Conservation (phyloP, 129 eudicot genomes). For the Lactuca sativa region DNA sequence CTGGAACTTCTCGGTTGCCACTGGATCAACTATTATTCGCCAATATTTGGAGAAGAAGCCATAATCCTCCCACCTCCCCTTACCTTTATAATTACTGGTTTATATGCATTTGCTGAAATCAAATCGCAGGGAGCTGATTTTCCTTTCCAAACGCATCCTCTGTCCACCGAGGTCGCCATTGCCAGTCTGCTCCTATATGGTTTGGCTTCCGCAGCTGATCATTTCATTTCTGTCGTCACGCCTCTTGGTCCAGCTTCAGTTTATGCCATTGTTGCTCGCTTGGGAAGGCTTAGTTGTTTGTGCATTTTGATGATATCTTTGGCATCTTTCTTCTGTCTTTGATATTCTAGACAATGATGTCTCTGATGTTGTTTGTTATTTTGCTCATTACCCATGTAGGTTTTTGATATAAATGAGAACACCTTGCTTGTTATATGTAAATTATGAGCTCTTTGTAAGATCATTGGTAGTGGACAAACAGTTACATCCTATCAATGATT, state of each 20-base stretch:
- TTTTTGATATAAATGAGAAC: too few species aligned
- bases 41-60: too few species aligned
- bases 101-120: neutral
- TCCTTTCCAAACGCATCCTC: constrained; percentile 9
- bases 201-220: constrained; percentile 14
- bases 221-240: neutral
- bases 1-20: too few species aligned
- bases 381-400: too few species aligned
- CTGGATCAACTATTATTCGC: too few species aligned
- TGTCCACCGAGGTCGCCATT: neutral
- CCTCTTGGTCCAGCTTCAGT: neutral
- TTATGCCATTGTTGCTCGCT: neutral
- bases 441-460: too few species aligned
- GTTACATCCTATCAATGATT: too few species aligned
- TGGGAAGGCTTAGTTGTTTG: neutral
- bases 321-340: constrained; percentile 15
- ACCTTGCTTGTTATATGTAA: too few species aligned
- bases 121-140: neutral
- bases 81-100: too few species aligned
- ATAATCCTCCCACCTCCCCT: too few species aligned
- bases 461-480: too few species aligned
- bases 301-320: constrained; percentile 11
- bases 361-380: too few species aligned
- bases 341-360: neutral
- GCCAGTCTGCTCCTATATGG: constrained; percentile 9